Conservation (phyloP, 352 stramenopile species). For the Discostella stelligera region DNA sequence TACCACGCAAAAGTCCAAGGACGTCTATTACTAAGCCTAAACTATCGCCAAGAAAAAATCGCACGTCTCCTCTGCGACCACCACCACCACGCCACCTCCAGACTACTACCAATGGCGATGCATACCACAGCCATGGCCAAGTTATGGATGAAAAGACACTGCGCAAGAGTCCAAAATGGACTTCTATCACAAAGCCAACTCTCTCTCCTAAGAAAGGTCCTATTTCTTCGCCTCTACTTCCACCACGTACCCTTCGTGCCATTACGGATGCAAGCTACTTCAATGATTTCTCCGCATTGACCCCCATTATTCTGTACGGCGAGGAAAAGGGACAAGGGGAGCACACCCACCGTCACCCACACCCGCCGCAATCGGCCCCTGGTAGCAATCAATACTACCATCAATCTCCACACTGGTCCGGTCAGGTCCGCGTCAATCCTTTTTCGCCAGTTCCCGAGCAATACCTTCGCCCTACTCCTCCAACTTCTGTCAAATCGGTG, state of each 20-base stretch:
- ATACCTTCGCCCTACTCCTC: slow-evolving; percentile 26
- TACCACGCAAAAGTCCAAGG: neutral
- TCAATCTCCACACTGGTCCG: slow-evolving; percentile 45
- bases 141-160: neutral
- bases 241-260: slow-evolving; percentile 2
- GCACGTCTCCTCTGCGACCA: slow-evolving; percentile 2
- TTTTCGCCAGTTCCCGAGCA: slow-evolving; percentile 45
- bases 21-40: slow-evolving; percentile 1
- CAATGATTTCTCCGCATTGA: slow-evolving; percentile 26
- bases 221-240: neutral
- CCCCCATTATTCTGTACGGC: slow-evolving; percentile 26
- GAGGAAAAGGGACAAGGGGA: slow-evolving; percentile 3
- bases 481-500: slow-evolving; percentile 22
- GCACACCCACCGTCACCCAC: neutral
- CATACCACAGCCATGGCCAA: neutral
- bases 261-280: slow-evolving; percentile 16
- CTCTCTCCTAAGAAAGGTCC: neutral
- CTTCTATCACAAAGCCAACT: neutral
- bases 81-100: neutral
- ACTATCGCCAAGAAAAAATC: slow-evolving; percentile 16
- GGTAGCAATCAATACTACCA: slow-evolving; percentile 32
- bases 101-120: neutral
- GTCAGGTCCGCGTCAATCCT: slow-evolving; percentile 45
- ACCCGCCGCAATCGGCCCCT: slow-evolving; percentile 4
- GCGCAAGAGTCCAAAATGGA: neutral